Conservation (phyloP, 1,139 yeast genomes). For the Sugiyamaella castrensis region DNA sequence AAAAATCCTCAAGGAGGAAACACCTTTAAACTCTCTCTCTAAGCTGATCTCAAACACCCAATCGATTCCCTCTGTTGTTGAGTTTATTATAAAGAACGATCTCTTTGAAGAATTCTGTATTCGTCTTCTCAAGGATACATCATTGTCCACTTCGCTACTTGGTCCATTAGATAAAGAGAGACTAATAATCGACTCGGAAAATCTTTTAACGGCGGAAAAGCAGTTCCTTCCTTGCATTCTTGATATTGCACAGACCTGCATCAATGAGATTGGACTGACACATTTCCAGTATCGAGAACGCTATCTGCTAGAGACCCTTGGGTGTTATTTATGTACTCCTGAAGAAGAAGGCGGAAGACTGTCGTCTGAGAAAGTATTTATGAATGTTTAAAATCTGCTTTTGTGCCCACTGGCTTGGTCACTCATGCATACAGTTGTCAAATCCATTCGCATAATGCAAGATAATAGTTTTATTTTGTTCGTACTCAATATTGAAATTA, state of each 20-base stretch:
- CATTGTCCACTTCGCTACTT: background rate
- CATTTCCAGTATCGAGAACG: background rate
- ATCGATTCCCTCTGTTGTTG: background rate
- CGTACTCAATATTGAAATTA: too few species aligned
- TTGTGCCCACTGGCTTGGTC: too few species aligned
- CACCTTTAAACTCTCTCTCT: background rate
- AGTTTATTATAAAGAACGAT: background rate
- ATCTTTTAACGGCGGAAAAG: too few species aligned
- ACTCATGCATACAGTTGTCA: too few species aligned
- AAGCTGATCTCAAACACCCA: background rate
- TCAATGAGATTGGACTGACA: background rate
- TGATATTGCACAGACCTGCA: background rate
- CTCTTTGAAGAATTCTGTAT: background rate
- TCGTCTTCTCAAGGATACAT: background rate
- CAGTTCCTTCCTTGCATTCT: background rate
- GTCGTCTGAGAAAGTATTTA: too few species aligned
- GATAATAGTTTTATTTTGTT: too few species aligned
- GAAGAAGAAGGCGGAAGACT: background rate
- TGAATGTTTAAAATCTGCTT: too few species aligned
- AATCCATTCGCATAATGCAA: too few species aligned
- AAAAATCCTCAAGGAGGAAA: background rate
- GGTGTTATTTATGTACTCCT: background rate
- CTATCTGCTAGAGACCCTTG: background rate
- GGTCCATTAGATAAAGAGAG: background rate
- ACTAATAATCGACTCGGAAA: too few species aligned